phyloP scores from a whole-genome alignment of 352 stramenopile genomes.

The Phytophthora sansomeana region DNA sequence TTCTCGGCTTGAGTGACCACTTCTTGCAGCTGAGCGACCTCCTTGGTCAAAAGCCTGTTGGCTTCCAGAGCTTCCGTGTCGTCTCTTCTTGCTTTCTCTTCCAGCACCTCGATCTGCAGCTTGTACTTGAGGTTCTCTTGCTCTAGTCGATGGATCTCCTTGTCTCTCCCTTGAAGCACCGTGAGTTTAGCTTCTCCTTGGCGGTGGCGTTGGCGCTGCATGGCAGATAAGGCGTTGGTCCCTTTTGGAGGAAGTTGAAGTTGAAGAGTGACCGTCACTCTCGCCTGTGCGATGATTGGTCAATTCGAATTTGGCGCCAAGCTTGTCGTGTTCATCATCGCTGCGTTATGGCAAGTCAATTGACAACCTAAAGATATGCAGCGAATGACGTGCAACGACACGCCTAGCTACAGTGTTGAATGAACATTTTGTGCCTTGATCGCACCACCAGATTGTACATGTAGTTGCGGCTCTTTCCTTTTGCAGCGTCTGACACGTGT shows the following conservation, averaged over 20 bases:
- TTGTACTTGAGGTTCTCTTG: slow-evolving; percentile 10
- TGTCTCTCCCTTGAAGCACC: background rate
- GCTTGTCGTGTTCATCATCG: no score
- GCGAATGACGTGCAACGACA: no score
- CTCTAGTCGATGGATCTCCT: slow-evolving; percentile 17
- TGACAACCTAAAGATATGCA: no score
- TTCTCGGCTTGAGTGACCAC: slow-evolving; percentile 22
- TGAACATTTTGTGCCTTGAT: no score
- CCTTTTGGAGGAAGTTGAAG: background rate
- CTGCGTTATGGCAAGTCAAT: no score
- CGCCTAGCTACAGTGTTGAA: no score
- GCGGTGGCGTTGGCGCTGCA: background rate
- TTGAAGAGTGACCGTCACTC: slow-evolving; percentile 1
- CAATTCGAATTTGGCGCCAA: no score
- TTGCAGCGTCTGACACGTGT: no score
- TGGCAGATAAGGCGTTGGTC: background rate
- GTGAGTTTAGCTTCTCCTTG: background rate
- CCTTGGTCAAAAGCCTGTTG: slow-evolving; percentile 17
- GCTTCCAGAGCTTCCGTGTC: slow-evolving; percentile 5
- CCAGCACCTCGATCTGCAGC: slow-evolving; percentile 1
- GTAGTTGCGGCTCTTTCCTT: no score
- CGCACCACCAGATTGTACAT: no score
- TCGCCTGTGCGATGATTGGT: background rate
- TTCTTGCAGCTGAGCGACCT: slow-evolving; percentile 8
- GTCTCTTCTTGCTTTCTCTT: background rate